A percentile compares a stretch with the other conserved stretches of the same genome.
These are phyloP conservation scores for Talaromyces amestolkiae DNA, from an alignment of 2,329 filamentous ascomycete species.

Conservation along the genomic window DNA sequence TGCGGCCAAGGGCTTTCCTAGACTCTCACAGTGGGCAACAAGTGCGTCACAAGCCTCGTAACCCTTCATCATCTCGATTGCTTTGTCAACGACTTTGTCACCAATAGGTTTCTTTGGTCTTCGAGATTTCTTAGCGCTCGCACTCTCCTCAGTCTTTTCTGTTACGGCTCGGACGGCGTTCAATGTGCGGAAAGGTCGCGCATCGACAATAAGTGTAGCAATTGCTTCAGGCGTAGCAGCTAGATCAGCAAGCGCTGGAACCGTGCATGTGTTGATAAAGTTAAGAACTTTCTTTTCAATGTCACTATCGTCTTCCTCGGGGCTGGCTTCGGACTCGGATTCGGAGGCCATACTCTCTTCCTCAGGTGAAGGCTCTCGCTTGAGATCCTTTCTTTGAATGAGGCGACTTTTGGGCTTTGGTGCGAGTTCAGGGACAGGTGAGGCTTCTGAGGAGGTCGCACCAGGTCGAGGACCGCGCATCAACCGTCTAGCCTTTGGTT, in stretches of 20 bases:
- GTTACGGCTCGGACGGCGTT: constrained; percentile 66
- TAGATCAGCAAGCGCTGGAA: constrained; percentile 76
- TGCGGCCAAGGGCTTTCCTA: constrained; percentile 65
- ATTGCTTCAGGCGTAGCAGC: constrained; percentile 69
- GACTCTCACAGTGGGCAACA: constrained; percentile 69
- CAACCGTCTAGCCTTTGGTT: constrained; percentile 32
- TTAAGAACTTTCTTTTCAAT: constrained; percentile 63
- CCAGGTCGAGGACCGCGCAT: constrained; percentile 38
- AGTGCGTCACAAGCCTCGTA: constrained; percentile 82
- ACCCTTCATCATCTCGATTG: constrained; percentile 70
- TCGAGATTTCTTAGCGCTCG: constrained; percentile 49
- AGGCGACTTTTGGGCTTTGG: constrained; percentile 40
- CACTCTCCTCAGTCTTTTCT: constrained; percentile 40
- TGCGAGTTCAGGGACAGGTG: constrained; percentile 26
- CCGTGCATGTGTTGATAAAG: constrained; percentile 78
- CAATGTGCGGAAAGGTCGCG: constrained; percentile 71
- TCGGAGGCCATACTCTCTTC: constrained; percentile 47
- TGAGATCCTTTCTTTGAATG: constrained; percentile 48
- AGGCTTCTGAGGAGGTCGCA: constrained; percentile 22
- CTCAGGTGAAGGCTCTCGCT: constrained; percentile 35
- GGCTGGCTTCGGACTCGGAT: constrained; percentile 42
- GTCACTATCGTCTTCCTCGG: constrained; percentile 41
- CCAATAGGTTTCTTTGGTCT: constrained; percentile 58
- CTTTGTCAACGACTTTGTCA: constrained; percentile 65
- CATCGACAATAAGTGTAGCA: constrained; percentile 66